These are phyloP conservation scores for Naumovozyma baii DNA, from an alignment of 805 yeast genomes.

Conservation along the genomic window DNA sequence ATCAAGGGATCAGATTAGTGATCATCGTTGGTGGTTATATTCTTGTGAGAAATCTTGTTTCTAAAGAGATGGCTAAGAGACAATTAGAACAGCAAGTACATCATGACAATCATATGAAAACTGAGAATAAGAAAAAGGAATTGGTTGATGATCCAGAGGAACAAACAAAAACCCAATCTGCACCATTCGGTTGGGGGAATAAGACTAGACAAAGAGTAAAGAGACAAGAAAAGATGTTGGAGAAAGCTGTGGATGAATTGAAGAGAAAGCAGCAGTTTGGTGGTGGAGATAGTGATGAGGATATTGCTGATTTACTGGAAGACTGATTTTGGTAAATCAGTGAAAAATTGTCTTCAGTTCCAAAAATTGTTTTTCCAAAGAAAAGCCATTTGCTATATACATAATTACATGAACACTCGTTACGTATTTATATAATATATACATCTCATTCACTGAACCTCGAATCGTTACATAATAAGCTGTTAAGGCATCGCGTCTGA, in stretches of 20 bases:
- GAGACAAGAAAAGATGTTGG: slow-evolving; percentile 44
- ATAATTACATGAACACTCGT: too few relatives aligned
- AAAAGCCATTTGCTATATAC: too few relatives aligned
- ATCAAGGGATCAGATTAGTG: slow-evolving; percentile 24
- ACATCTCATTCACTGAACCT: too few relatives aligned
- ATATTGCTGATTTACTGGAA: slow-evolving; percentile 58
- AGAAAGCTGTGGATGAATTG: slow-evolving; percentile 37
- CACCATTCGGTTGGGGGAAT: slow-evolving; percentile 71
- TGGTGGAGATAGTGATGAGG: slow-evolving; percentile 49
- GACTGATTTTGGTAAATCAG: too few relatives aligned
- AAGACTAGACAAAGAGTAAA: slow-evolving; percentile 53
- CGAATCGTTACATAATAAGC: too few relatives aligned
- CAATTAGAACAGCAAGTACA: slow-evolving; percentile 45
- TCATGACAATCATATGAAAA: slow-evolving; percentile 19
- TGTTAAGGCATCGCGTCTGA: too few relatives aligned
- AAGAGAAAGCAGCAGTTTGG: slow-evolving; percentile 34
- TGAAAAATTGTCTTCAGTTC: too few relatives aligned
- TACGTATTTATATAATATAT: too few relatives aligned
- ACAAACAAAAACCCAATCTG: slow-evolving; percentile 32
- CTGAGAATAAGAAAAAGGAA: slow-evolving; percentile 30
- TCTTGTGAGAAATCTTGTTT: slow-evolving; percentile 46
- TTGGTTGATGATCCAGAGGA: slow-evolving; percentile 30
- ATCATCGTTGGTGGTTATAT: slow-evolving; percentile 55
- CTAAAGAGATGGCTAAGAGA: slow-evolving; percentile 46
- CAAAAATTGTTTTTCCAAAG: too few relatives aligned